Base-by-base conservation (phyloP, 495 filamentous ascomycete species). In the Staphylotrichum tortipilum region DNA sequence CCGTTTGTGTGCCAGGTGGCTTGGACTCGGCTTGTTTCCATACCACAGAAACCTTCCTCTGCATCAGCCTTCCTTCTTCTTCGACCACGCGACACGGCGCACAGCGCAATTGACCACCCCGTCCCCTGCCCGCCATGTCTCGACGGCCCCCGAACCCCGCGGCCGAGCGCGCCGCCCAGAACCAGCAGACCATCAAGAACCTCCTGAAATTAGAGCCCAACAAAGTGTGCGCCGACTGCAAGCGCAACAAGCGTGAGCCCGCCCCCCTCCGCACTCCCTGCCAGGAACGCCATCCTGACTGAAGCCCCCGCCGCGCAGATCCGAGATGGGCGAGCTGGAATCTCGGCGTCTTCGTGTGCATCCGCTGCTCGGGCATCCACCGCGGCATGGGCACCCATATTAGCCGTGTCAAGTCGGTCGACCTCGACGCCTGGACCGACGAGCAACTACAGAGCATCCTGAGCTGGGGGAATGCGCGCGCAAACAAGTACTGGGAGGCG, bases 291-390 rank as follows among this genome's bases (percentile, higher is more conserved):
- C 44, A 23, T 26, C 50, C 54, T 64, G 39, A 67, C 52, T 33
- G 10, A 28, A 5, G 6, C 26, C 11, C 36, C 33, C 18, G 18
- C 6, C 22, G 40, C 42, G 26, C 63, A 94, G 88, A 94, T 71
- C 94, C 92, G 52, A 80, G 94, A 83, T 98, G 92, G 92, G 92
- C 94, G 3, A 94, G 88, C 58, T 97, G 92, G 90, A 96, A 95
- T 63, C 67, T 95, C 45, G 90, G 90, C 45, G 82, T 97, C 57
- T 98, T 98, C 63, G 73, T 98, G 56, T 98, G 92, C 70, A 97
- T 98, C 62, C 85, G 91, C 50, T 98, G 92, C 66, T 97, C 94
- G 8, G 92, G 92, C 55, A 95, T 98, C 60, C 92, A 98, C 69
- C 85, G 92, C 58, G 89, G 90, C 37, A 96, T 98, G 89, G 92